These are phyloP conservation scores for Thuja plicata DNA, from an alignment of 83 land plant genomes.

Conservation along the genomic window DNA sequence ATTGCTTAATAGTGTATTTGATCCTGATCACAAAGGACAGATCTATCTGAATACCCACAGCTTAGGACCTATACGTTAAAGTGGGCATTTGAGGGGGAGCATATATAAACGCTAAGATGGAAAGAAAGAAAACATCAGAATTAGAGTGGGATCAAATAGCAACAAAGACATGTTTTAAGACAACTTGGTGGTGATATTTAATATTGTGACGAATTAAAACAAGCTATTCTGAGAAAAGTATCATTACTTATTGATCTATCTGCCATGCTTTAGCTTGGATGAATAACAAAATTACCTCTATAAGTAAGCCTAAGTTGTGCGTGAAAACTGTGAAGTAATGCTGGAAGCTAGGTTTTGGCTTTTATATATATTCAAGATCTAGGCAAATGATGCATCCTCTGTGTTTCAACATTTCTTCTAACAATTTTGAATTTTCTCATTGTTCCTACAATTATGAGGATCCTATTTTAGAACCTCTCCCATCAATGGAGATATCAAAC, in stretches of 20 bases:
- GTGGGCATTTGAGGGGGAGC: neutral
- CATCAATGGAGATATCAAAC: no score
- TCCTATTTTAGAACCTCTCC: no score
- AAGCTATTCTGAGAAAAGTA: neutral
- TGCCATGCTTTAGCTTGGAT: neutral
- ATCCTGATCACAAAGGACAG: neutral
- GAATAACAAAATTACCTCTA: neutral
- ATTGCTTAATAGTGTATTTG: neutral
- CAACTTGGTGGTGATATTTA: neutral
- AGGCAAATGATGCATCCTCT: neutral
- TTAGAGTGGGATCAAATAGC: neutral
- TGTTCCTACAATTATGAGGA: no score
- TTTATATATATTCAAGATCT: neutral
- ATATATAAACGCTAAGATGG: neutral
- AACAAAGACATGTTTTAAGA: neutral
- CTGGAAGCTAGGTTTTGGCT: neutral
- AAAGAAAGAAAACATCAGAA: neutral
- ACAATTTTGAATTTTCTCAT: neutral
- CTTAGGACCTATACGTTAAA: neutral
- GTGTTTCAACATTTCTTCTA: neutral
- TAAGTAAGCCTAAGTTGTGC: neutral
- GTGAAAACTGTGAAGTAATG: neutral
- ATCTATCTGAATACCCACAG: neutral
- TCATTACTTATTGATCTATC: neutral
- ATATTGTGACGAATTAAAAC: neutral